These are phyloP conservation scores for Trichoderma simmonsii DNA, from an alignment of 2,329 filamentous ascomycete genomes.

Conservation along the genomic window DNA sequence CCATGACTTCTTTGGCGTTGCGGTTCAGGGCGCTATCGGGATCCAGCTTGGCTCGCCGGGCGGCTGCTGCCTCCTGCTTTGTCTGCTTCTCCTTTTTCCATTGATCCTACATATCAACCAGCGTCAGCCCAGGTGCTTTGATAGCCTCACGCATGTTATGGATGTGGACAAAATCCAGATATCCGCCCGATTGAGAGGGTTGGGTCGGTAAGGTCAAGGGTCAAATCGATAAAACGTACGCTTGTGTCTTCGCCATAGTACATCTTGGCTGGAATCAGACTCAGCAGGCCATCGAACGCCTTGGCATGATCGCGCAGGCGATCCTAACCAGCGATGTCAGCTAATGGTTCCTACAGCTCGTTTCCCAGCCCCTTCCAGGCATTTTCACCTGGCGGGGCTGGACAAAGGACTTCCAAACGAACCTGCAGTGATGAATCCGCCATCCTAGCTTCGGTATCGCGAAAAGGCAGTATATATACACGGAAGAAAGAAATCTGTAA, in stretches of 20 bases:
- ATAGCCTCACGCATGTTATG: neutral
- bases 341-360: neutral
- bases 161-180: neutral
- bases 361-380: neutral
- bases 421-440: slow-evolving; percentile 47
- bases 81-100: slow-evolving; percentile 94
- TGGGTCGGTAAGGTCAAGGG: neutral
- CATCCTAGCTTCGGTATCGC: slow-evolving; percentile 30
- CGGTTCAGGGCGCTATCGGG: slow-evolving; percentile 77
- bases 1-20: slow-evolving; percentile 88
- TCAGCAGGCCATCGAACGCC: slow-evolving; percentile 83
- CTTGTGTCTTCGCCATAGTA: slow-evolving; percentile 85
- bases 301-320: slow-evolving; percentile 60
- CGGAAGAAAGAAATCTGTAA: neutral
- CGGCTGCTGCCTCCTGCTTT: slow-evolving; percentile 78
- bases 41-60: slow-evolving; percentile 85
- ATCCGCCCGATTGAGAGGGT: neutral
- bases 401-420: slow-evolving; percentile 33
- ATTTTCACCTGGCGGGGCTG: slow-evolving; percentile 24
- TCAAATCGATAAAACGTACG: slow-evolving; percentile 55
- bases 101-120: slow-evolving; percentile 63
- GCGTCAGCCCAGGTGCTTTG: neutral
- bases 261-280: slow-evolving; percentile 82
- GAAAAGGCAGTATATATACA: neutral
- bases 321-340: slow-evolving; percentile 40